A percentile compares a stretch with the other conserved stretches of the same genome.
Evolutionary conservation across 2,329 filamentous ascomycete genomes (phyloP).

Genomic region (Ascochyta lentis): DNA sequence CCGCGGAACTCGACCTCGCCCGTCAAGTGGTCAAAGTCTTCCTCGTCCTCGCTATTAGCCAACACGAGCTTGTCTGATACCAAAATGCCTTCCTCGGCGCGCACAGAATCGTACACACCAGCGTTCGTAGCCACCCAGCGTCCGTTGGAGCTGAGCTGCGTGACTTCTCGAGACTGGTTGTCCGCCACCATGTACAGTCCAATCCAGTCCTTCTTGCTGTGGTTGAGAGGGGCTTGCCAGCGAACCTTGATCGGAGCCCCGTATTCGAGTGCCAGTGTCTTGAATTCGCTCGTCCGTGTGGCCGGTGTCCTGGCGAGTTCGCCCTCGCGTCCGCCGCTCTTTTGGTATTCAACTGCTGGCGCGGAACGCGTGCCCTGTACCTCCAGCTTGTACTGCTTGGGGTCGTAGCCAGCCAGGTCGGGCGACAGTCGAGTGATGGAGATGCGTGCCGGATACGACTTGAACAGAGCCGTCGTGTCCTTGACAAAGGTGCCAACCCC

Average conservation of each 20-base stretch:
- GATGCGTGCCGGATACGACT: slow-evolving; percentile 84
- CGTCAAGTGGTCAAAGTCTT: slow-evolving; percentile 66
- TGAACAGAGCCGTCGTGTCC: slow-evolving; percentile 87
- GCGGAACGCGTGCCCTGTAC: slow-evolving; percentile 69
- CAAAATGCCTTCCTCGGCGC: slow-evolving; percentile 78
- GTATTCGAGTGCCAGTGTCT: slow-evolving; percentile 83
- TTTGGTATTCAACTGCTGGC: slow-evolving; percentile 61
- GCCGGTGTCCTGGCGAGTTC: slow-evolving; percentile 71
- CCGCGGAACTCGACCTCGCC: slow-evolving; percentile 89
- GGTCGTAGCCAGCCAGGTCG: slow-evolving; percentile 79
- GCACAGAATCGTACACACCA: slow-evolving; percentile 76
- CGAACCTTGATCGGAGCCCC: slow-evolving; percentile 87
- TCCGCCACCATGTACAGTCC: slow-evolving; percentile 96
- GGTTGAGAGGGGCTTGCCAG: slow-evolving; percentile 87
- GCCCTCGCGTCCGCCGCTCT: slow-evolving; percentile 75
- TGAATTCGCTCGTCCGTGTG: slow-evolving; percentile 65
- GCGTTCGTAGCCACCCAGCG: slow-evolving; percentile 85
- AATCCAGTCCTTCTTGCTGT: slow-evolving; percentile 93
- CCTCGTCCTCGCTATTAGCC: slow-evolving; percentile 52
- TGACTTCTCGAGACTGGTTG: slow-evolving; percentile 84
- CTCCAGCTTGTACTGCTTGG: slow-evolving; percentile 78
- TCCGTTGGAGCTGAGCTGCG: slow-evolving; percentile 82
- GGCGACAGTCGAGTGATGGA: slow-evolving; percentile 80
- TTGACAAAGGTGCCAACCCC: slow-evolving; percentile 87
- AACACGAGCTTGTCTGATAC: slow-evolving; percentile 68